A percentile compares a stretch with the other conserved stretches of the same genome.
Conservation (phyloP, 2,329 filamentous ascomycete species). For the Fusarium equiseti region DNA sequence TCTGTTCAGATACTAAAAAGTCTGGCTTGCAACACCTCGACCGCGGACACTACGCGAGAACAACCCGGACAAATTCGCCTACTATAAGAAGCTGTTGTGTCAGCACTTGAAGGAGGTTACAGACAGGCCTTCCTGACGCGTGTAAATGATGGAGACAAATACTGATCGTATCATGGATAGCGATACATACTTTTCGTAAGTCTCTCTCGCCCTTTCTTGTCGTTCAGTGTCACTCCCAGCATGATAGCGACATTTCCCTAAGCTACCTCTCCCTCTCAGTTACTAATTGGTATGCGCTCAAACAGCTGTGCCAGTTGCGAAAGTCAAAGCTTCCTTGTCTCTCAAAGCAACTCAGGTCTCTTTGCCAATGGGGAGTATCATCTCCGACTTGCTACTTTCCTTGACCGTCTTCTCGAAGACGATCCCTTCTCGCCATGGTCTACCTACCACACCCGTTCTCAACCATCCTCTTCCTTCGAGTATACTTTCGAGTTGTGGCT, state of each 20-base stretch:
- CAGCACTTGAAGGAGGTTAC: not conserved
- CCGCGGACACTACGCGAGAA: not conserved
- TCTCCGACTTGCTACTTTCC: not conserved
- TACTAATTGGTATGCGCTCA: not conserved
- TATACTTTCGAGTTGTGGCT: not conserved
- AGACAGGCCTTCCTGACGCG: not conserved
- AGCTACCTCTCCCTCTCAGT: not conserved
- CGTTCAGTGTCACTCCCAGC: not conserved
- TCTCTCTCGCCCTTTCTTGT: not conserved
- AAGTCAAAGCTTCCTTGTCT: not conserved
- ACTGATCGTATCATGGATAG: not conserved
- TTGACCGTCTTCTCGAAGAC: not conserved
- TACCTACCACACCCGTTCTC: not conserved
- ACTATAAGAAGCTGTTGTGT: not conserved
- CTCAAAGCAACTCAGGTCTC: not conserved
- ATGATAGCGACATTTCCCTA: not conserved
- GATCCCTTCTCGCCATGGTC: conserved; percentile 9
- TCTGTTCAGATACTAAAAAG: not conserved
- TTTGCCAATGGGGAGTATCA: not conserved
- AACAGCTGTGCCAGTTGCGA: not conserved
- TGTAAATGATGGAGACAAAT: not conserved
- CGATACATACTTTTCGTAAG: not conserved
- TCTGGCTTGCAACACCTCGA: not conserved
- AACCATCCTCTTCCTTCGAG: not conserved
- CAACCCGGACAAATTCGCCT: not conserved